Base-by-base conservation (phyloP, 768 basidiomycete genomes). In the Omphalotus guepiniiformis region DNA sequence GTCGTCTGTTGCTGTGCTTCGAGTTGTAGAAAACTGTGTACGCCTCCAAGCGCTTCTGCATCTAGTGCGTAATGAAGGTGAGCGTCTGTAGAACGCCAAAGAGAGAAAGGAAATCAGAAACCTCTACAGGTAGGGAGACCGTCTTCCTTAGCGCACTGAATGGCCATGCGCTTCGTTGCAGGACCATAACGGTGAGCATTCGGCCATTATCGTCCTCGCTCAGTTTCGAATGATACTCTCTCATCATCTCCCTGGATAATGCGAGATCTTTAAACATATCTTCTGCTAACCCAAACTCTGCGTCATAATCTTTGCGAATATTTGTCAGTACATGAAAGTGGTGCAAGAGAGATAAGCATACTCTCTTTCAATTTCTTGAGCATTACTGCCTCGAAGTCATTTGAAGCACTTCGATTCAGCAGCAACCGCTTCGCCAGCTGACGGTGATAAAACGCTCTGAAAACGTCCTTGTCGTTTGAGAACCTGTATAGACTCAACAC, bases 181-280 rank as follows among this genome's bases (percentile, higher is more conserved):
- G 73, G 8, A 95, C 83, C 79, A 88, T 85, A 11, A 83, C 88
- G 27, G 73, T 76, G 28, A 93, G 67, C 52, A 76, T 82, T 48
- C 69, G 72, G 0, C 66, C 49, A 48, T 62, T 72, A 22, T 66
- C 61, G 44, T 64, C 54, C 8, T 62, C 39, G 18, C 19, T 15
- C 28, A 76, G 55, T 55, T 76, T 73, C 22, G 23, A 21, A 22
- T 66, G 57, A 64, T 82, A 89, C 51, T 85, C 85, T 0, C 63
- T 60, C 75, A 91, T 79, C 18, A 80, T 60, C 48, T 94, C 91
- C 42, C 80, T 65, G 1, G 91, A 94, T 15, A 91, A 68, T 0
- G 80, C 78, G 3, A 95, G 69, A 58, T 95, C 93, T 51, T 83
- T 93, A 71, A 97, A 95, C 95, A 98, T 95, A 32, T 91, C 82